Conservation (phyloP, 1,284 basidiomycete genomes). For the Cryptococcus sp. region DNA sequence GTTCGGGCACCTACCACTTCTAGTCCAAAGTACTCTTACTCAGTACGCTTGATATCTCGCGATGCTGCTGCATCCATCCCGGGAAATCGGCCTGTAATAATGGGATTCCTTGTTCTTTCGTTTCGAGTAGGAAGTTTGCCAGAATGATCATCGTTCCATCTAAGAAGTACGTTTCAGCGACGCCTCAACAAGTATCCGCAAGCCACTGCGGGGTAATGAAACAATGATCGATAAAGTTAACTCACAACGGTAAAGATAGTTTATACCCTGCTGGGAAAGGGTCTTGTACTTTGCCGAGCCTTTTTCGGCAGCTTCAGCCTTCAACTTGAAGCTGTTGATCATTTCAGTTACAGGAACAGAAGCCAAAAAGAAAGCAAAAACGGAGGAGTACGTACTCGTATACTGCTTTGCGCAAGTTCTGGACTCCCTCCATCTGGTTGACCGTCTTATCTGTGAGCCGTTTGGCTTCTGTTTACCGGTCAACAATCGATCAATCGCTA, state of each 20-base stretch:
- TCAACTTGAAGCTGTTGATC: constrained; percentile 73
- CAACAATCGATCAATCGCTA: constrained; percentile 1
- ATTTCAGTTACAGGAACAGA: not conserved
- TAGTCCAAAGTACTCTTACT: constrained; percentile 69
- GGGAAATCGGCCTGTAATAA: constrained; percentile 58
- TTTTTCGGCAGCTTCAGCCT: constrained; percentile 74
- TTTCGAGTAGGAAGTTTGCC: constrained; percentile 90
- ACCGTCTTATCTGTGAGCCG: constrained; percentile 81
- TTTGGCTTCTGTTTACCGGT: constrained; percentile 86
- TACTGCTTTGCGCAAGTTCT: constrained; percentile 86
- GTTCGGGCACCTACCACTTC: not conserved
- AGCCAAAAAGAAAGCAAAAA: not conserved
- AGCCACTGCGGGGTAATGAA: not conserved
- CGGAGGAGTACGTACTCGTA: constrained; percentile 63
- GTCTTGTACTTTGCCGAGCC: constrained; percentile 71
- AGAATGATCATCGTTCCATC: constrained; percentile 92
- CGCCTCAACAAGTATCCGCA: constrained; percentile 21
- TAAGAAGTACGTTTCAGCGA: constrained; percentile 42
- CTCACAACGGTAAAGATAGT: constrained; percentile 64
- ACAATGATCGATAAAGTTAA: not conserved
- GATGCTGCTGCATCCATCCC: constrained; percentile 72
- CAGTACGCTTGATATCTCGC: constrained; percentile 77
- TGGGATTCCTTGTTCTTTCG: constrained; percentile 50
- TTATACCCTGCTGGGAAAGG: constrained; percentile 68
- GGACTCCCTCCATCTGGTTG: constrained; percentile 84